These are phyloP conservation scores for Magnolia sinica DNA, from an alignment of 164 flowering plant species.

Conservation along the genomic window DNA sequence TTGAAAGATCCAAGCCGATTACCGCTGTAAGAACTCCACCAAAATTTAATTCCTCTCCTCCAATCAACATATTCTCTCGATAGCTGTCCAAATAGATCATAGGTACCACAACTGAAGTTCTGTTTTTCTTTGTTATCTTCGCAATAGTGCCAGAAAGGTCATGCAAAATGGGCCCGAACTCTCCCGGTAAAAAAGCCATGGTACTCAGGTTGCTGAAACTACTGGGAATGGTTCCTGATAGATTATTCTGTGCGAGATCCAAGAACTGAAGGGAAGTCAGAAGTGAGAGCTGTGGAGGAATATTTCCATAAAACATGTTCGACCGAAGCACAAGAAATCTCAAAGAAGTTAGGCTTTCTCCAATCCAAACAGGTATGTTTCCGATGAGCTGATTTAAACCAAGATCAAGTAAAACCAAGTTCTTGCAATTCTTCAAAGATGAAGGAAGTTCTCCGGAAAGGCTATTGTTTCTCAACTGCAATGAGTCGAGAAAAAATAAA, in stretches of 20 bases:
- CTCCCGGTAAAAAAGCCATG: neutral
- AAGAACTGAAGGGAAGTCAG: slow-evolving; percentile 1
- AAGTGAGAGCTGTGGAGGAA: neutral
- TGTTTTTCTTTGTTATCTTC: neutral
- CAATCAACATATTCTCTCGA: neutral
- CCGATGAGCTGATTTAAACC: neutral
- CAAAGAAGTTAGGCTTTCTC: neutral
- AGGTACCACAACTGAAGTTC: neutral
- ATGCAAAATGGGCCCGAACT: accelerated
- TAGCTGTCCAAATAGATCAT: neutral
- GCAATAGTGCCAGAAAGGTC: neutral
- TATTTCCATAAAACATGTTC: neutral
- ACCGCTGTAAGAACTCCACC: neutral
- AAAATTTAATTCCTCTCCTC: neutral
- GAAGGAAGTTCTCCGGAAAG: slow-evolving; percentile 1
- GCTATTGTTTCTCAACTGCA: slow-evolving; percentile 2
- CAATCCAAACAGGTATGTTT: slow-evolving; percentile 4
- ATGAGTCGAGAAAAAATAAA: neutral
- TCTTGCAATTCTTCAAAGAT: neutral
- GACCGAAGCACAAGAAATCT: neutral
- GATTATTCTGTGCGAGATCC: slow-evolving; percentile 3
- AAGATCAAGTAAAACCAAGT: neutral
- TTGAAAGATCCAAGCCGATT: neutral
- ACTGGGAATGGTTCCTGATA: neutral
- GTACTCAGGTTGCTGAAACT: neutral